phyloP scores from a whole-genome alignment of 2,329 filamentous ascomycete species.

The Talaromyces sp. region DNA sequence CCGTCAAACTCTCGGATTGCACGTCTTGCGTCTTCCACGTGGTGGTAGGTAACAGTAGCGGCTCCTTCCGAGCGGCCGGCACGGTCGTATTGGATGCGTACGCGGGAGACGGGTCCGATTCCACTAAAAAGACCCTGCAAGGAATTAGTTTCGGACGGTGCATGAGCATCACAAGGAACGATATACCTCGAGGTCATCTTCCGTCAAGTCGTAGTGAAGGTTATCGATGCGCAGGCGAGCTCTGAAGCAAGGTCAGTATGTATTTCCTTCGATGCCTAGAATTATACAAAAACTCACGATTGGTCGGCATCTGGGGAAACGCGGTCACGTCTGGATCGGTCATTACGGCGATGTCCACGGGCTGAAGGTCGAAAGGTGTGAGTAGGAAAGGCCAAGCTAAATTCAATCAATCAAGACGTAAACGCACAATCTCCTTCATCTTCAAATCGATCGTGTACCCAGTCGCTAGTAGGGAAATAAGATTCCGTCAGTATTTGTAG shows the following conservation, averaged over 20 bases:
- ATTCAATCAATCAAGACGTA: background rate
- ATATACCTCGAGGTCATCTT: conserved; percentile 72
- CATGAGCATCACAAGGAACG: background rate
- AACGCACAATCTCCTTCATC: conserved; percentile 56
- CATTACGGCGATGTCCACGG: conserved; percentile 40
- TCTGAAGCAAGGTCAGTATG: conserved; percentile 44
- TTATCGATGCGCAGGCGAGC: conserved; percentile 81
- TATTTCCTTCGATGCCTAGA: conserved; percentile 7
- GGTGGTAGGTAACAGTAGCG: conserved; percentile 76
- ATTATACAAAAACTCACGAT: conserved; percentile 26
- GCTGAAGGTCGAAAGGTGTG: conserved; percentile 23
- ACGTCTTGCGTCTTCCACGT: conserved; percentile 62
- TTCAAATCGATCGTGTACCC: conserved; percentile 89
- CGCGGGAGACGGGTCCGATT: conserved; percentile 66
- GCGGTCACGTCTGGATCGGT: conserved; percentile 31
- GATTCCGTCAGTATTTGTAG: background rate
- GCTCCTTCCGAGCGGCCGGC: conserved; percentile 81
- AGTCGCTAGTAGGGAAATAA: conserved; percentile 57
- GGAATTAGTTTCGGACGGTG: background rate
- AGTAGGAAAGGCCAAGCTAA: conserved; percentile 13
- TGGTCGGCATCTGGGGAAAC: conserved; percentile 29
- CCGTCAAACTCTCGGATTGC: conserved; percentile 80
- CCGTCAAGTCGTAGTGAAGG: conserved; percentile 84
- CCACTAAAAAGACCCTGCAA: conserved; percentile 69
- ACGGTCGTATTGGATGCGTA: conserved; percentile 77